These are phyloP conservation scores for Toxoplasma gondii DNA, from an alignment of 169 alveolate genomes.

Conservation along the genomic window DNA sequence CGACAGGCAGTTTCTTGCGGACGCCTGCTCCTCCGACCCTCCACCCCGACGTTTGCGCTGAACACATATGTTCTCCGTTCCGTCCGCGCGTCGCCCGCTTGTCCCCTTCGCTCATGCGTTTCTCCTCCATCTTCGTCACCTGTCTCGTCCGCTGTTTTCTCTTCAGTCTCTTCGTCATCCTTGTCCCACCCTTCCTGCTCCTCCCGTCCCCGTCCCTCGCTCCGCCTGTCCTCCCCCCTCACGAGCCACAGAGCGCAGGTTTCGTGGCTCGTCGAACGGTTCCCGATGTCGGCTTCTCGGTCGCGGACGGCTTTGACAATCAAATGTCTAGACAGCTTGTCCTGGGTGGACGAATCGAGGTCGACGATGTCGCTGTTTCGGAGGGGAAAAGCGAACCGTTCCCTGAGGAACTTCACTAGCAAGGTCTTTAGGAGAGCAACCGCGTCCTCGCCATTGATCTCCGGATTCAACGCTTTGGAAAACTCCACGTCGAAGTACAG, in stretches of 20 bases:
- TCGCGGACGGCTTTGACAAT: slow-evolving; percentile 55
- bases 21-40: too few relatives aligned
- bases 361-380: slow-evolving; percentile 53
- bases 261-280: not conserved
- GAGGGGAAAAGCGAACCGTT: slow-evolving; percentile 17
- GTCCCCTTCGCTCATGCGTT: not conserved
- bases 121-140: not conserved
- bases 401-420: slow-evolving; percentile 35
- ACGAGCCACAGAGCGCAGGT: not conserved
- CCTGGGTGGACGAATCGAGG: slow-evolving; percentile 55
- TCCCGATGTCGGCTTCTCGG: not conserved
- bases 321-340: slow-evolving; percentile 69
- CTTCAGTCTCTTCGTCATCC: not conserved
- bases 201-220: not conserved
- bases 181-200: not conserved
- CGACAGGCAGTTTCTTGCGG: too few relatives aligned
- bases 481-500: slow-evolving; percentile 71
- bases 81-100: too few relatives aligned
- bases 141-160: not conserved
- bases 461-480: slow-evolving; percentile 29
- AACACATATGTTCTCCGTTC: too few relatives aligned
- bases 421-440: not conserved
- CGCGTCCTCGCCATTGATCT: slow-evolving; percentile 46
- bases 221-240: too few relatives aligned
- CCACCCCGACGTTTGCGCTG: too few relatives aligned